phyloP scores from a whole-genome alignment of 441 rosid species.

The Erysimum pusillum region DNA sequence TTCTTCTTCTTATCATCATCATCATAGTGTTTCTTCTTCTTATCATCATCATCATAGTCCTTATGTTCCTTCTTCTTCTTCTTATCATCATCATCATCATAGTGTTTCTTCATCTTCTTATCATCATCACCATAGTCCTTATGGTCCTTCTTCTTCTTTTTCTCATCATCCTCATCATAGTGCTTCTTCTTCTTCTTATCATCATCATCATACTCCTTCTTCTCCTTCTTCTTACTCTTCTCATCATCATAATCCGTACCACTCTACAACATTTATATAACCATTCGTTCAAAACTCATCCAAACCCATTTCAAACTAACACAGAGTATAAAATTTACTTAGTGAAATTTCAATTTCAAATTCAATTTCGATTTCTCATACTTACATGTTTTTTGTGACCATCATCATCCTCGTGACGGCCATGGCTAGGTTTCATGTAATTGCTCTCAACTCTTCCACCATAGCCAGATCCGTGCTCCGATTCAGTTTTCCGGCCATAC shows the following conservation, averaged over 20 bases:
- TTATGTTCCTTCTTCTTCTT: neutral
- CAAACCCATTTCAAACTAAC: neutral
- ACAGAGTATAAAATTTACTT: neutral
- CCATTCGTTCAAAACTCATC: neutral
- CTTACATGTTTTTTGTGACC: conserved; percentile 60
- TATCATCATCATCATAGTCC: neutral
- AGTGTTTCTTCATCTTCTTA: conserved; percentile 1
- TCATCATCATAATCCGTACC: conserved; percentile 44
- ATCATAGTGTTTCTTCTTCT: neutral
- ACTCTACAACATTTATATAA: conserved; percentile 52
- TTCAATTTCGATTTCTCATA: neutral
- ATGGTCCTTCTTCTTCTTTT: conserved; percentile 19
- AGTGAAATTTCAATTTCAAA: neutral
- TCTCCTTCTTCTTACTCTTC: conserved; percentile 26
- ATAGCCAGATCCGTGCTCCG: conserved; percentile 50
- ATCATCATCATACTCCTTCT: neutral
- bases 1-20: no score
- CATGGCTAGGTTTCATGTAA: conserved; percentile 25
- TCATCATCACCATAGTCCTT: no score
- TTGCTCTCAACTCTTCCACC: conserved; percentile 40
- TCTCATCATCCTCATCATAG: conserved; percentile 8
- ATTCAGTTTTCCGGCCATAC: conserved; percentile 39
- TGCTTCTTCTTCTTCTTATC: conserved; percentile 3
- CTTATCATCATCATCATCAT: conserved; percentile 16
- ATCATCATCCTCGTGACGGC: conserved; percentile 20